Evolutionary conservation across 352 stramenopile genomes (phyloP), one percentile per base, ranked within the genome.

Genomic region (Peronospora farinosa): DNA sequence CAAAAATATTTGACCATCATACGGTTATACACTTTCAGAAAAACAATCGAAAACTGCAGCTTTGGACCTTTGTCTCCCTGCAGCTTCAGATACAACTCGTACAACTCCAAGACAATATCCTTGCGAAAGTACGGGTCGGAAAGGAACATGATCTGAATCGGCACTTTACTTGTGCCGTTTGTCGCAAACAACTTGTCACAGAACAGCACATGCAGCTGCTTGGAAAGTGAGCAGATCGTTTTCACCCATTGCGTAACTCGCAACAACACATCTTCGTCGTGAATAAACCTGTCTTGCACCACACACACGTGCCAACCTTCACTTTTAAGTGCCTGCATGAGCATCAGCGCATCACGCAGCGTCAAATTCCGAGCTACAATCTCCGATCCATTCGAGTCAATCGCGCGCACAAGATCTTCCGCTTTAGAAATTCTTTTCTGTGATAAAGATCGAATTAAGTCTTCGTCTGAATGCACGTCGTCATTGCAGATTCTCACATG

Each of bases 381-480:
- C 51, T 88, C 80, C 9, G 71, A 82, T 4, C 82, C 82, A 31
- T 84, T 84, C 35, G 73, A 77, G 52, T 93, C 82, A 43, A 93
- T 88, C 0, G 65, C 65, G 0, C 78, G 76, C 16, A 88, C 79
- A 17, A 93, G 69, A 23, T 79, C 63, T 10, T 78, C 63, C 0
- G 82, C 74, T 6, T 66, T 67, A 0, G 63, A 49, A 32, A 93
- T 88, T 38, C 72, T 44, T 49, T 95, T 89, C 40, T 84, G 58
- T 5, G 63, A 74, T n/a, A 98, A 57, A 4, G 93, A 97, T 3
- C 70, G 72, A 58, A 98, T 95, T 10, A 99, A 84, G 54, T 98
- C 92, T 41, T 98, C 92, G 56, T 97, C 97, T 3, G 95, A 98
- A 62, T 99, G 96, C 3, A 98, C 91, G 53, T 99, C 96, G 60